Evolutionary conservation across 805 yeast genomes (phyloP), one percentile per base, ranked within the genome.

Genomic region (Maudiozyma saulgeensis): DNA sequence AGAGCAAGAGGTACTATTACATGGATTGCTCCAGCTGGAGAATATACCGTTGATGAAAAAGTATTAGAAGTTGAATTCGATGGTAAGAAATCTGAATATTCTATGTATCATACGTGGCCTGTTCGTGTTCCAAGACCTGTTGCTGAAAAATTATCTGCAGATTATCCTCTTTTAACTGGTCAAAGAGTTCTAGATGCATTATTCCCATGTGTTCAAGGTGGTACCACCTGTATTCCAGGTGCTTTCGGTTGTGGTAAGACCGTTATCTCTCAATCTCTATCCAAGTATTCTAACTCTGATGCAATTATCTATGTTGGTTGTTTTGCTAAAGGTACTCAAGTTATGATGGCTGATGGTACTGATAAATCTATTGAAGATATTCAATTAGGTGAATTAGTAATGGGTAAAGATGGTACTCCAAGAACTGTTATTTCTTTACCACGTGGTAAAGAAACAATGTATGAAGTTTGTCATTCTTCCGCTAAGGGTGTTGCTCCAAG

Each of bases 191-290:
- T 93, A 69, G 99, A 93, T 72, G 84, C 99, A 31, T 79, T 93
- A 56, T 93, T 93, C 79, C 99, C 99, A 44, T 86, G 95, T 81
- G 99, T 93, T 61, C 99, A 93, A 77, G 99, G 99, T 75, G 99
- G 99, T 76, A 93, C 99, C 39, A 93, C 99, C 35, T 95, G 99
- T 84, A 93, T 93, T 69, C 99, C 99, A 44, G 99, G 99, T 74
- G 99, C 99, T 55, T 93, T 93, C 63, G 99, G 99, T 56, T 93
- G 98, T 73, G 99, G 99, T 71, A 93, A 90, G 69, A 91, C 99
- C 12, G 99, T 91, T 63, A 91, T 91, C 68, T 91, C 99, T 28
- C 99, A 91, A 75, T 88, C 98, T 1, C 77, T 93, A 67, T 91
- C 98, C 56, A 93, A 93, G 71, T 93, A 82, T 73, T 93, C 99